These are phyloP conservation scores for Auricularia cornea DNA, from an alignment of 768 basidiomycete species.

Conservation along the genomic window DNA sequence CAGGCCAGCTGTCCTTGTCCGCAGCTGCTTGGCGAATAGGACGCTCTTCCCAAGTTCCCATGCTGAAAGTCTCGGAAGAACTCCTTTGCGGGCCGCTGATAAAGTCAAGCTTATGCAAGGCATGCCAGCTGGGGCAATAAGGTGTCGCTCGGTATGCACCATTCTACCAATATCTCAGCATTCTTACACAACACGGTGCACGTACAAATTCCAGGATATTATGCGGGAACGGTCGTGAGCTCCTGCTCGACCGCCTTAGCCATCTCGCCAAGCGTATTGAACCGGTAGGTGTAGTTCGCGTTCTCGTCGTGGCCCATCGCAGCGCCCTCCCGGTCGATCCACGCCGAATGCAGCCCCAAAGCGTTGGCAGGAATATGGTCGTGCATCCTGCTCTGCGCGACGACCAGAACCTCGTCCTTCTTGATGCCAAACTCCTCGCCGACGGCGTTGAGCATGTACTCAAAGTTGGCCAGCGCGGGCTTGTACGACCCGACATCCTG, in stretches of 20 bases:
- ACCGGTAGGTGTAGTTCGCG: constrained; percentile 29
- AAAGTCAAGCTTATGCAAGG: no score
- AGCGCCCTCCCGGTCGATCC: constrained; percentile 53
- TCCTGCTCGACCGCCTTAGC: constrained; percentile 49
- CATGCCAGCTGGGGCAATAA: no score
- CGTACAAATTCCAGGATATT: not conserved
- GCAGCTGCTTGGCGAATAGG: no score
- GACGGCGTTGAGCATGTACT: constrained; percentile 38
- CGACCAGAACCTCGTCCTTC: constrained; percentile 47
- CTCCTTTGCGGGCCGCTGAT: no score
- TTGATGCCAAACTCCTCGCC: constrained; percentile 24
- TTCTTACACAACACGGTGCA: no score
- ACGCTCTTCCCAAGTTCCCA: no score
- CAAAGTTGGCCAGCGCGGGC: constrained; percentile 49
- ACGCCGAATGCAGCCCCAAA: constrained; percentile 50
- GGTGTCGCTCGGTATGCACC: no score
- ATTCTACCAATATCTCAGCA: no score
- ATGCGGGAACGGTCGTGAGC: not conserved
- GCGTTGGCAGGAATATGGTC: constrained; percentile 56
- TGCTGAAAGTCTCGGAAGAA: no score
- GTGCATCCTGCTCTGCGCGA: constrained; percentile 59
- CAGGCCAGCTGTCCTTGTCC: no score
- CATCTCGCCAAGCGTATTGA: constrained; percentile 52
- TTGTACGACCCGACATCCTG: constrained; percentile 70
- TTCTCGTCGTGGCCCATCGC: constrained; percentile 33